Evolutionary conservation across 129 eudicot genomes (phyloP), one percentile per base, ranked within the genome.

Genomic region (Scalesia atractyloides): DNA sequence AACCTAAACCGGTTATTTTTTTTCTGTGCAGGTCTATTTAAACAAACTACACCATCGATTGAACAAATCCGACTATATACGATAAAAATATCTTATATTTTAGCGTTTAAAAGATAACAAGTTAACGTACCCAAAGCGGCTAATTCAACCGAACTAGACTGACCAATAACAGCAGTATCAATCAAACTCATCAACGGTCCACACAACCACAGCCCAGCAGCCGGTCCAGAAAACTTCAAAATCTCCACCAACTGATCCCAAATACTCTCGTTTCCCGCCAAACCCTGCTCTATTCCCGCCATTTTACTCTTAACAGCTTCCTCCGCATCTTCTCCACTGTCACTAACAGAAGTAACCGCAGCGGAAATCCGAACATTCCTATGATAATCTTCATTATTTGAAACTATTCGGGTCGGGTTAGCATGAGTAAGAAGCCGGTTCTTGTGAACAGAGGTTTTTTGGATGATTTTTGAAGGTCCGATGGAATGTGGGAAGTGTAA

Each of bases 121-220:
- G 56, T 62, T 14, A 6, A 0, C 37, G 49, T 57, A 93, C 98
- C 98, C 82, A 93, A 82, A 69, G 98, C 98, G 72, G 98, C 98
- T 63, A 93, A 96, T 71, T 93, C 96, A 49, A 86, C 63, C 39
- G 98, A 93, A 80, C 97, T 88, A 56, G 91, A 81, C 53, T 90
- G 98, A 66, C 98, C 98, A 68, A 93, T 84, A 17, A 93, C 97
- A 84, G 88, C 93, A 59, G 98, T 93, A 64, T 93, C 98, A 76
- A 93, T 93, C 56, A 90, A 81, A 77, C 98, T 93, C 98, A 87
- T 89, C 74, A 93, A 81, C 1, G 98, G 98, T 43, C 96, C 92
- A 79, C 92, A 90, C n/a, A 93, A 46, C 98, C 97, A 93, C 43
- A 93, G 80, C 52, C 96, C 98, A 16, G 92, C 86, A 4, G 97